Evolutionary conservation across 306 rosid species (phyloP), one percentile per base, ranked within the genome.

Genomic region (Ormosia emarginata): DNA sequence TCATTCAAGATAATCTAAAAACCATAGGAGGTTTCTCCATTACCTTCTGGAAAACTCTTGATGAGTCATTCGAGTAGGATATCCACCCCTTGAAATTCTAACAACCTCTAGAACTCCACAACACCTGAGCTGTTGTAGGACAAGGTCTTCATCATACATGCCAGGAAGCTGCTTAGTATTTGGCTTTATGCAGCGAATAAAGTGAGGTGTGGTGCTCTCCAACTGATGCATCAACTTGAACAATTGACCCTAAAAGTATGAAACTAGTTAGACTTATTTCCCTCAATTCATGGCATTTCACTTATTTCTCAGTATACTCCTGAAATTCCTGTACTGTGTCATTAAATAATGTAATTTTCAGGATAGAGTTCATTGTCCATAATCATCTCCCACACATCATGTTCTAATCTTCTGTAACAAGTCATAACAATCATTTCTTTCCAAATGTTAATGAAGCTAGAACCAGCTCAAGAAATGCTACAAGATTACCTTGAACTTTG

Each of bases 41-140:
- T 85, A 90, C 99, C 99, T 92, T 89, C 82, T 84, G 59, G 97
- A 88, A 87, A 96, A 94, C 74, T 91, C 95, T 78, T 91, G 92
- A 92, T 93, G 99, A 41, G 83, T 80, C 86, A 94, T 85, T 79
- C 96, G 90, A 47, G 85, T 86, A 80, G 98, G 94, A 89, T 91
- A 94, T 79, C 99, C 97, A 65, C 85, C 86, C 88, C 88, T 91
- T 57, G 99, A 89, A 82, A 90, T 87, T 78, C 89, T 91, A 83
- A 89, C 90, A 78, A 88, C 88, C 85, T 90, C 97, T 78, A 88
- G 85, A 80, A 96, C 81, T 18, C 92, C 88, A 74, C 80, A 87
- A 86, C 89, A 87, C 83, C 90, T 87, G 58, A 96, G 90, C 84
- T 96, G 99, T 81, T 91, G 92, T 79, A 87, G 79, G 83, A 96